Evolutionary conservation across 1,284 basidiomycete species (phyloP).

Genomic region (Boletus nobilissimus): DNA sequence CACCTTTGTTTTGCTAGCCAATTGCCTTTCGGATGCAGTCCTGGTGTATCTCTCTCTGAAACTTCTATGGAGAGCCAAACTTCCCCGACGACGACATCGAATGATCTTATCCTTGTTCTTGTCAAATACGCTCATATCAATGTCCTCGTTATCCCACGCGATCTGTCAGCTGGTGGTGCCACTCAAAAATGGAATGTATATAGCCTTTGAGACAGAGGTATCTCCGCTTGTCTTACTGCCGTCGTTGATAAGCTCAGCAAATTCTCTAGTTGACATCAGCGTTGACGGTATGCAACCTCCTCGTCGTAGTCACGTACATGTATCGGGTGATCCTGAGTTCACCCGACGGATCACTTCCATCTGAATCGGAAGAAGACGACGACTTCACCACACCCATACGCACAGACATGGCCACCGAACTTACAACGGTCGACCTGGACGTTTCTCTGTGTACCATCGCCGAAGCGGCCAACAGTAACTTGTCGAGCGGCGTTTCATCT

Average conservation of each 20-base stretch:
- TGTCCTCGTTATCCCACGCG: neutral
- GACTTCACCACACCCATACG: neutral
- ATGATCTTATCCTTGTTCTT: constrained; percentile 3
- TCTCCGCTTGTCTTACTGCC: neutral
- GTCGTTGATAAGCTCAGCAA: neutral
- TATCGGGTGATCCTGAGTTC: neutral
- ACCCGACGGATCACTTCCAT: neutral
- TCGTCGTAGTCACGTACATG: constrained; percentile 1
- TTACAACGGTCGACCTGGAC: constrained; percentile 4
- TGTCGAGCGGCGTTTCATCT: neutral
- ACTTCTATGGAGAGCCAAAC: constrained; percentile 1
- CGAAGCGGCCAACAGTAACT: neutral
- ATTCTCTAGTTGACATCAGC: neutral
- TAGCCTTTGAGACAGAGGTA: neutral
- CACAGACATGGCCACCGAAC: neutral
- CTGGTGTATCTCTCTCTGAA: neutral
- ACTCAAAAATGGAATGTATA: neutral
- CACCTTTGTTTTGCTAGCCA: neutral
- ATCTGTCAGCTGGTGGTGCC: neutral
- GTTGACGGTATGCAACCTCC: neutral
- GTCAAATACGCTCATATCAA: neutral
- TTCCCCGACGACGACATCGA: neutral
- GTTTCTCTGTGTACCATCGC: neutral
- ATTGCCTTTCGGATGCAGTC: neutral
- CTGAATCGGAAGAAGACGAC: neutral